Base-by-base conservation (phyloP, 2,329 filamentous ascomycete genomes). In the Erysiphe pulchra region DNA sequence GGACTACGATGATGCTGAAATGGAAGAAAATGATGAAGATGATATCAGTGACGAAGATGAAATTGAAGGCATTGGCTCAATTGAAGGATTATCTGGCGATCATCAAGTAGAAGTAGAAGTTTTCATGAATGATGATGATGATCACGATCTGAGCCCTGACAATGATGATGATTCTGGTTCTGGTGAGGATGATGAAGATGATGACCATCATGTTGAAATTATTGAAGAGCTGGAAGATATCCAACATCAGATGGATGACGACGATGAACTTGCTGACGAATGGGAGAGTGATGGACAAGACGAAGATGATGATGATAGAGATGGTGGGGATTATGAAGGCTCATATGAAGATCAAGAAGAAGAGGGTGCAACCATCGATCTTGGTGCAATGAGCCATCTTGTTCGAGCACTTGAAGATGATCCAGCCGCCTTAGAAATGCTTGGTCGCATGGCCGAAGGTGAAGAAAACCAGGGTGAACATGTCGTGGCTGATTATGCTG, bases 1-100 rank as follows among this genome's bases (percentile, higher is more conserved):
- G 56, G 76, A 53, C 16, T 51, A 53, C 20, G 50, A 50, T 12
- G 51, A 51, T 24, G 49, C 46, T 12, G 50, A 46, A 9, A 48
- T 76, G 0, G 72, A 70, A 51, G 72, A 70, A 51, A 81, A 87
- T 55, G 82, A 82, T 48, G 81, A 85, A 55, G 82, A 90, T 52
- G 80, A 87, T 47, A 76, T 93, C 47, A 93, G 86, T 55, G 87
- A 92, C 56, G 82, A 90, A 48, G 83, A 92, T 49, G 69, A 80
- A 50, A 85, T 92, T 68, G 77, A 76, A 49, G 81, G 77, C 36
- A 86, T 92, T 69, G 87, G 85, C 6, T 76, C 82, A 34, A 81
- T 94, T 45, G 86, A 93, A 64, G 80, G 73, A 44, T 64, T 77
- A 17, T 67, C 73, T 46, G 73, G 73, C 34, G 71, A 77, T 41